Evolutionary conservation across 2,329 filamentous ascomycete species (phyloP), one percentile per base, ranked within the genome.

Genomic region (Xylariaceae sp.): DNA sequence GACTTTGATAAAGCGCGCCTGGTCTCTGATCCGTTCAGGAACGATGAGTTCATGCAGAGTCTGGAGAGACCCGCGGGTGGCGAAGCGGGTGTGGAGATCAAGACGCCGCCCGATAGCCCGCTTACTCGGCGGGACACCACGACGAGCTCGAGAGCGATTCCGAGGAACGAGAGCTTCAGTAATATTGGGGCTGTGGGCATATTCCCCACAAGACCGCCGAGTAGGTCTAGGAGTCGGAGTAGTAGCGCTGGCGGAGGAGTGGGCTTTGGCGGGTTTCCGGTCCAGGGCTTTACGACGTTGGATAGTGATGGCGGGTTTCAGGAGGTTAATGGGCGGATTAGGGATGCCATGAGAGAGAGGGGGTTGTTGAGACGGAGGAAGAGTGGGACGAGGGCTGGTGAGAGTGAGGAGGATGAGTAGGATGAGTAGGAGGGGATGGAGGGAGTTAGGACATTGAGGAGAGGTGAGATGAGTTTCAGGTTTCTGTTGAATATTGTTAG

Each of bases 91-190:
- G 55, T 59, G 15, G 61, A 63, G 17, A 27, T 27, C 22, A 27
- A 27, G 22, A 62, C 60, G 7, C 63, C 66, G 10, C 58, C 61
- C 6, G 56, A 61, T 52, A 53, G 63, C 31, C 51, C 65, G 19
- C 51, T 73, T 57, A 70, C 68, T 40, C 72, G 72, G 47, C 72
- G 71, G 68, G 77, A 66, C 70, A 85, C 74, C 18, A 80, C 74
- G 27, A 71, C 71, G 56, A 80, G 77, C 30, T 78, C 77, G 61
- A 73, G 75, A 15, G 71, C 74, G 2, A 73, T 80, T 57, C 91
- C 92, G 9, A 85, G 88, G 52, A 96, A 96, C 72, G 94, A 97
- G 70, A 94, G 89, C 0, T 96, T 96, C 72, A 86, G 86, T 68
- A 92, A 97, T 67, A 86, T 97, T 56, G 87, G 89, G 11, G 83